Conservation (phyloP, 2,329 filamentous ascomycete genomes). For the Trichoderma hamatum region DNA sequence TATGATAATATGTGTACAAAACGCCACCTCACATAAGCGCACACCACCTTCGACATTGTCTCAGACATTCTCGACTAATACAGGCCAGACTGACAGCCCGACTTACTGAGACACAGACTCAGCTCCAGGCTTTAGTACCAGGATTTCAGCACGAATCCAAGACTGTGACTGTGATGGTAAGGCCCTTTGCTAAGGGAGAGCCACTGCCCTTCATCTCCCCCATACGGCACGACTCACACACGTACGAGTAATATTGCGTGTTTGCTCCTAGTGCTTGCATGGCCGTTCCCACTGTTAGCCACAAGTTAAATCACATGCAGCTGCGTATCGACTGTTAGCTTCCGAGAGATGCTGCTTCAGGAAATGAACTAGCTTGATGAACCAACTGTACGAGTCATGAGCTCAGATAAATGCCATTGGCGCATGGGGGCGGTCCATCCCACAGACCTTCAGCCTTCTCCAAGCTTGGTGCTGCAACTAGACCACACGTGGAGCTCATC, state of each 20-base stretch:
- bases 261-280: not conserved
- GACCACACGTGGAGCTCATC: not conserved
- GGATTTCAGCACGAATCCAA: not conserved
- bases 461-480: not conserved
- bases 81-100: not conserved
- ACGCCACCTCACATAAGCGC: not conserved
- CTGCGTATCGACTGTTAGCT: not conserved
- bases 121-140: not conserved
- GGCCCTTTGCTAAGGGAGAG: not conserved
- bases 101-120: not conserved
- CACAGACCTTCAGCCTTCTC: not conserved
- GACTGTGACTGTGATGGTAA: not conserved
- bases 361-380: not conserved
- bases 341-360: not conserved
- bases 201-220: not conserved
- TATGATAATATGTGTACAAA: not conserved
- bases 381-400: not conserved
- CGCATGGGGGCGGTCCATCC: not conserved
- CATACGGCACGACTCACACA: not conserved
- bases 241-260: not conserved
- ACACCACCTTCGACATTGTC: not conserved
- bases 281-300: slow-evolving; percentile 8
- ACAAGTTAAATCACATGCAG: not conserved
- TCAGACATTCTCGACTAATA: not conserved
- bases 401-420: too few relatives aligned